Evolutionary conservation across 371 early-diverging fungal species (phyloP).

Genomic region (Saksenaea vasiformis): DNA sequence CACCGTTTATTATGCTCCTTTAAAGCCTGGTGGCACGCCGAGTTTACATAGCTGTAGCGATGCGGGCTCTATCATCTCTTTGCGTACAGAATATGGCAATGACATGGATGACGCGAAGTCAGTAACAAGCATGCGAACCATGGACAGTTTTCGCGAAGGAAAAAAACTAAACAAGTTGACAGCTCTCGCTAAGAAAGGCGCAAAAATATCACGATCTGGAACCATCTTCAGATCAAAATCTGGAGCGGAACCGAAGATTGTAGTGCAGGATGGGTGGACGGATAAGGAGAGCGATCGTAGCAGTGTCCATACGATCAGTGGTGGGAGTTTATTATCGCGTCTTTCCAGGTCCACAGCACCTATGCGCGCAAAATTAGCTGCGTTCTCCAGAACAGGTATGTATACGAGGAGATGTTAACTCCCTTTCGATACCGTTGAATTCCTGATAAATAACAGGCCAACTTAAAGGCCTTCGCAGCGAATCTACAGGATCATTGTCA

Average conservation of each 20-base stretch:
- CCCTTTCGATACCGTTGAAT: neutral
- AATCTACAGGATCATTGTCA: conserved; percentile 15
- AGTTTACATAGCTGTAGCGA: neutral
- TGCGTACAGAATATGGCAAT: conserved; percentile 26
- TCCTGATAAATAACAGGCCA: neutral
- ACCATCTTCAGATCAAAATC: conserved; percentile 18
- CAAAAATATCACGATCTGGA: conserved; percentile 18
- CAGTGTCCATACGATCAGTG: conserved; percentile 2
- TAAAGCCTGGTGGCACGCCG: conserved; percentile 8
- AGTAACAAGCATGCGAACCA: conserved; percentile 11
- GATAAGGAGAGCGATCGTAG: conserved; percentile 9
- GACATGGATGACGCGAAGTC: conserved; percentile 15
- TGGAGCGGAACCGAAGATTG: conserved; percentile 9
- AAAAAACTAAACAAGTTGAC: neutral
- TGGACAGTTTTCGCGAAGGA: conserved; percentile 1
- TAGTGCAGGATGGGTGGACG: neutral
- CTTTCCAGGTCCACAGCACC: conserved; percentile 21
- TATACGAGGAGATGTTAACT: neutral
- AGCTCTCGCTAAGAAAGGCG: neutral
- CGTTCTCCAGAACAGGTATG: conserved; percentile 17
- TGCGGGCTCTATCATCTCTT: conserved; percentile 24
- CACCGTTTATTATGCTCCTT: conserved; percentile 25
- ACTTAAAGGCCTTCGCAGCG: conserved; percentile 13
- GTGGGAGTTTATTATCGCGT: conserved; percentile 11
- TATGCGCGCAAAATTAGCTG: conserved; percentile 17